These are phyloP conservation scores for Iris pallida DNA, from an alignment of 116 monocot species.

Conservation along the genomic window DNA sequence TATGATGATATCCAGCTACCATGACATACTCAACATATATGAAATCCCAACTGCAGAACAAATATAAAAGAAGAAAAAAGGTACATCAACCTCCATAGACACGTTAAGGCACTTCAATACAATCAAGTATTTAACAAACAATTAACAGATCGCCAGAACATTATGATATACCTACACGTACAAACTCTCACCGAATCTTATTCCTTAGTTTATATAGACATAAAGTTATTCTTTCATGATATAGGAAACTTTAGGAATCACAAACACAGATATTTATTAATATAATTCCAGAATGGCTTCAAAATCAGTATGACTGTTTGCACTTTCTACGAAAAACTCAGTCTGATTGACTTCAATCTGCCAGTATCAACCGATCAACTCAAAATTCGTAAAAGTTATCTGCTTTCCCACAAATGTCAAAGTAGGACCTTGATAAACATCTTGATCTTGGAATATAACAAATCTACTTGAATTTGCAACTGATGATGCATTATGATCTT, in stretches of 20 bases:
- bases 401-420: neutral
- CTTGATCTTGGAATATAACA: too few species aligned
- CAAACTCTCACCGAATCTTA: too few species aligned
- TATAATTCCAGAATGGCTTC: too few species aligned
- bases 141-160: neutral
- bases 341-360: too few species aligned
- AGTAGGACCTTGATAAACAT: neutral
- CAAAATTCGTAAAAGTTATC: too few species aligned
- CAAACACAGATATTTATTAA: too few species aligned
- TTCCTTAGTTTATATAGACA: neutral
- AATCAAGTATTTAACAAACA: neutral
- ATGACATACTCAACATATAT: constrained; percentile 92
- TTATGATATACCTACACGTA: too few species aligned
- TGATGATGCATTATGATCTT: too few species aligned
- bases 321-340: too few species aligned
- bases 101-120: neutral
- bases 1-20: constrained; percentile 76
- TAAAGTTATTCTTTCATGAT: neutral
- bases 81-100: neutral
- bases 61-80: neutral
- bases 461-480: too few species aligned
- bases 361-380: too few species aligned
- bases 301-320: too few species aligned
- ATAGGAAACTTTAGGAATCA: neutral
- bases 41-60: constrained; percentile 79